Evolutionary conservation across 192 early-diverging fungal genomes (phyloP).

Genomic region (Gonapodya prolifera): DNA sequence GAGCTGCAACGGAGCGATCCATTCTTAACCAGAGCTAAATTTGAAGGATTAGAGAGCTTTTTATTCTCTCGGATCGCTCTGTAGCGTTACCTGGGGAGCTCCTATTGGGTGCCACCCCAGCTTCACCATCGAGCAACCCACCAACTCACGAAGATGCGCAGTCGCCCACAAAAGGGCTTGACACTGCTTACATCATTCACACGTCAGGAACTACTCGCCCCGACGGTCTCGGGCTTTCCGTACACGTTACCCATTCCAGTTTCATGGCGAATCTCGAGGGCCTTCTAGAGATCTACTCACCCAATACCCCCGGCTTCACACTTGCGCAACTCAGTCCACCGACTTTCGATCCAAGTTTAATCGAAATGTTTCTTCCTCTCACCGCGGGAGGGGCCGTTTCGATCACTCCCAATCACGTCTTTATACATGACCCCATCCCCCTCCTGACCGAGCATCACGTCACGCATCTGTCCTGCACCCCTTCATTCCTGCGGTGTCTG

Average conservation of each 20-base stretch:
- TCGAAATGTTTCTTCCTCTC: constrained; percentile 1
- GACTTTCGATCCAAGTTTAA: background rate
- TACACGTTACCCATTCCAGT: background rate
- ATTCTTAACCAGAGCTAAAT: too few species aligned
- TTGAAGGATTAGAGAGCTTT: too few species aligned
- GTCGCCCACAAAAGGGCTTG: too few species aligned
- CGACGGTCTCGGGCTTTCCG: background rate
- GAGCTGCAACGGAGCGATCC: too few species aligned
- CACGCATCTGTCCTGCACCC: constrained; percentile 1
- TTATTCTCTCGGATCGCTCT: too few species aligned
- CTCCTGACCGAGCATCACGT: background rate
- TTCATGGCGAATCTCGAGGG: background rate
- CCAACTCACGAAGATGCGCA: too few species aligned
- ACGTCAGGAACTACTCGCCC: background rate
- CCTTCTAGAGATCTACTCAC: background rate
- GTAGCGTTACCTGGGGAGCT: too few species aligned
- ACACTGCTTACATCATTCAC: background rate
- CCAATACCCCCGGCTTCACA: background rate
- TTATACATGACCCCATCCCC: background rate
- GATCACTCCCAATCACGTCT: background rate
- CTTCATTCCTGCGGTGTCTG: background rate
- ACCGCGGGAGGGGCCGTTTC: background rate
- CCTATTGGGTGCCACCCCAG: too few species aligned
- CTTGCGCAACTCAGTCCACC: background rate
- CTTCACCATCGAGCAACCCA: too few species aligned